A percentile compares a stretch with the other conserved stretches of the same genome.
These are phyloP conservation scores for Hygrocybe punicea DNA, from an alignment of 768 basidiomycete genomes.

Conservation along the genomic window DNA sequence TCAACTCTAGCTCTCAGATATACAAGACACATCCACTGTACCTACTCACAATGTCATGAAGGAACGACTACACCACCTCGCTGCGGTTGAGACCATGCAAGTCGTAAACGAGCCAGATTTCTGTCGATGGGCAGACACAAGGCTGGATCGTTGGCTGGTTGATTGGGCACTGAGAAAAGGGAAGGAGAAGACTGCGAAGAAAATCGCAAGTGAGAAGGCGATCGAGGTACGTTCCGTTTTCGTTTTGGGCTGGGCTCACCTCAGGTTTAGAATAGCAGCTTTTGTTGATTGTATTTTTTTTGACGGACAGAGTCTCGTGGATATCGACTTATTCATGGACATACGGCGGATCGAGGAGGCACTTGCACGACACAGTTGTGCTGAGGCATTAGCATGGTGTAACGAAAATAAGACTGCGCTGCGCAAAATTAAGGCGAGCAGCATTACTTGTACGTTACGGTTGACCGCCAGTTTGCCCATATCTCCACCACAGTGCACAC, in stretches of 20 bases:
- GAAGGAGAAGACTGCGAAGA: constrained; percentile 70
- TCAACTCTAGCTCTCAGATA: constrained; percentile 41
- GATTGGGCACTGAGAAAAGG: constrained; percentile 88
- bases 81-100: constrained; percentile 55
- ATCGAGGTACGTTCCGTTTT: constrained; percentile 61
- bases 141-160: constrained; percentile 85
- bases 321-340: constrained; percentile 88
- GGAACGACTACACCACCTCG: constrained; percentile 71
- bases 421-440: constrained; percentile 78
- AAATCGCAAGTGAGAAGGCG: constrained; percentile 68
- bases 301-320: constrained; percentile 67
- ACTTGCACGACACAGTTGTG: constrained; percentile 68
- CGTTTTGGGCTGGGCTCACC: not conserved
- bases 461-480: not conserved
- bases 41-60: constrained; percentile 72
- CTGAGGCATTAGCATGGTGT: constrained; percentile 92
- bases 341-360: constrained; percentile 84
- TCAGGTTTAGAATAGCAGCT: not conserved
- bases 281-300: not conserved
- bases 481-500: constrained; percentile 61
- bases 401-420: constrained; percentile 92
- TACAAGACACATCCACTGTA: constrained; percentile 47
- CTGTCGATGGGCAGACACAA: constrained; percentile 71
- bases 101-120: constrained; percentile 54
- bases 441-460: constrained; percentile 1